Evolutionary conservation across 2,329 filamentous ascomycete genomes (phyloP), one percentile per base, ranked within the genome.

Genomic region (Diplodia scrobiculata): DNA sequence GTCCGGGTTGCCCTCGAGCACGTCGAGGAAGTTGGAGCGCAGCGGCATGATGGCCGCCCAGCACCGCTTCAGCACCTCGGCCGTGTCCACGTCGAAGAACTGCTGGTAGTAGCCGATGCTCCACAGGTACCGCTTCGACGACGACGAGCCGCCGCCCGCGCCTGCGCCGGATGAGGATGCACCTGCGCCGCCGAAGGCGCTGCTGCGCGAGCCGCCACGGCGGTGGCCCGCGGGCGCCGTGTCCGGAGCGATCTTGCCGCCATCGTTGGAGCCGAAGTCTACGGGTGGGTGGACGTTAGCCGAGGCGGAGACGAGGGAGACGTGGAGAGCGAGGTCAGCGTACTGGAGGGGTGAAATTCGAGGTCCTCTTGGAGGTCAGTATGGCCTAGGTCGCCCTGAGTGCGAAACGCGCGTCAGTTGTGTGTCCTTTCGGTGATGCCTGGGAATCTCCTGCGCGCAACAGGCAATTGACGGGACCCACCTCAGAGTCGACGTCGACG

Each of bases 311-410:
- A 19, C 65, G 27, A 52, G 62, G 65, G 7, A 19, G n/a, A 48
- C 50, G 58, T 45, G 25, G 9, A 10, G 47, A 68, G n/a, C 67
- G 67, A 52, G 48, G 47, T 19, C 66, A 25, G 41, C 81, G 71
- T 80, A 88, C 86, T 88, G 70, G 93, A 97, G 75, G 88, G 91
- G 84, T 99, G 95, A 83, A 99, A 99, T 85, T 98, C 95, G 77
- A 99, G 92, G 80, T 98, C 95, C 79, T 97, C 94, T 83, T 97
- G 92, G 27, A 99, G 89, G 79, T 99, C 95, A 66, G 95, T 99
- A 81, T 97, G 93, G 74, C 95, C 95, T 76, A 99, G 88, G 80
- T 99, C 95, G 74, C 94, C 94, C 93, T 98, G 77, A 67, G 34
- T 32, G 27, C n/a, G 36, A n/a, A 50, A 58, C 53, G 58, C 65